Evolutionary conservation across 108 stramenopile genomes (phyloP).

Genomic region (Pseudonitzschia multiseries): DNA sequence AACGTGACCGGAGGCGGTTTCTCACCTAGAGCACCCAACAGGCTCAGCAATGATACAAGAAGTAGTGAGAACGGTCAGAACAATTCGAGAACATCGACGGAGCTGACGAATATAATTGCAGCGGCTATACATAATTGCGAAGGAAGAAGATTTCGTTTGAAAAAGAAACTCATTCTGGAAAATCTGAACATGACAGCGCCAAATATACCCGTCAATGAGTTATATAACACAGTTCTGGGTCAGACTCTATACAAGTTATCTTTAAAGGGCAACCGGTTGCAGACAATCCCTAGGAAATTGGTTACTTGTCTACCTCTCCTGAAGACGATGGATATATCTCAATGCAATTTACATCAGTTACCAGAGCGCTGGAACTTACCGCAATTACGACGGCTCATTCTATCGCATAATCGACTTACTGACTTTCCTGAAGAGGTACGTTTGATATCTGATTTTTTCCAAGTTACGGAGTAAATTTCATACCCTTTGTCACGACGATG

Average conservation of each 20-base stretch:
- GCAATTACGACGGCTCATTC: constrained; percentile 48
- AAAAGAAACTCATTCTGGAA: constrained; percentile 68
- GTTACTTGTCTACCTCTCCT: constrained; percentile 55
- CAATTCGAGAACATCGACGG: background rate
- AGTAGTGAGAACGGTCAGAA: constrained; percentile 2
- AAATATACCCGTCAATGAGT: constrained; percentile 67
- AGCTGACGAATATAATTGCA: constrained; percentile 49
- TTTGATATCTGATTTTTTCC: background rate
- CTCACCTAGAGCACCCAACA: no score
- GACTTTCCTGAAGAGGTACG: constrained; percentile 71
- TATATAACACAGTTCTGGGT: constrained; percentile 63
- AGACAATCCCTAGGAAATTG: constrained; percentile 53
- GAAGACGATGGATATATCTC: constrained; percentile 62
- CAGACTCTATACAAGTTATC: constrained; percentile 64
- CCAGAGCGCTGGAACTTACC: constrained; percentile 78
- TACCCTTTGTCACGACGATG: background rate
- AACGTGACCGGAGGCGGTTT: background rate
- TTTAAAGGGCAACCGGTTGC: constrained; percentile 65
- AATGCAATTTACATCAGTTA: constrained; percentile 61
- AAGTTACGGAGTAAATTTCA: background rate
- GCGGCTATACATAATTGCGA: constrained; percentile 65
- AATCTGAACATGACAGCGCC: constrained; percentile 52
- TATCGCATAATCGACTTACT: constrained; percentile 63
- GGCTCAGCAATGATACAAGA: no score
- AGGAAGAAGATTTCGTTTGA: constrained; percentile 64